Base-by-base conservation (phyloP, 176 grass and related monocot genomes). In the Musa acuminata region DNA sequence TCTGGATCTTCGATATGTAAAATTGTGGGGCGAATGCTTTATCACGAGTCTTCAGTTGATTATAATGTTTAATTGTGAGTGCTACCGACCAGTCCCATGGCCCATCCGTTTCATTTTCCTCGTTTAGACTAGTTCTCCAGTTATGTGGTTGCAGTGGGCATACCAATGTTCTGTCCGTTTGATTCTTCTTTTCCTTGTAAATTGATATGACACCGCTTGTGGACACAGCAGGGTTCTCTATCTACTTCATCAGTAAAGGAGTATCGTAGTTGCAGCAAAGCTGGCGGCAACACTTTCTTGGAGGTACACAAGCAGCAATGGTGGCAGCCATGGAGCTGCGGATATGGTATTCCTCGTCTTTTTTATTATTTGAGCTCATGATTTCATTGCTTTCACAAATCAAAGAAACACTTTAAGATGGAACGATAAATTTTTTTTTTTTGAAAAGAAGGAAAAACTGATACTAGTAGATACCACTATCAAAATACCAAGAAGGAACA, bases 201-300 rank as follows among this genome's bases (percentile, higher is more conserved):
- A 19, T 57, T 23, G 13, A 27, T 74, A 11, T 58, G 13, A 74
- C 52, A 74, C 17, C 53, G 23, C 24, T 58, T 57, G 23, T 74
- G 24, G 72, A 17, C 8, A 26, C 7, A 74, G 6, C 52, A 25
- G n/a, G 24, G 0, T 14, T 4, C 53, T 35, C 27, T 14, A 74
- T 74, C 53, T 43, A 74, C 51, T 3, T 74, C 35, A 43, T 43
- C 35, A 74, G 72, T 57, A 25, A 7, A 57, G 52, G 72, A 8
- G 16, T 53, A 53, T 74, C 24, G 26, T 13, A 4, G 13, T 29
- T 29, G 22, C 50, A 60, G 78, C 27, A 68, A 83, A 80, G 17
- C 88, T 99, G 96, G 91, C 96, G 52, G 80, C 96, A 8, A 24
- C 91, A 68, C 62, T 99, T 77, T 79, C 91, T 68, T 99, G 96